phyloP scores from a whole-genome alignment of 805 yeast genomes.

The Ascoidea rubescens region DNA sequence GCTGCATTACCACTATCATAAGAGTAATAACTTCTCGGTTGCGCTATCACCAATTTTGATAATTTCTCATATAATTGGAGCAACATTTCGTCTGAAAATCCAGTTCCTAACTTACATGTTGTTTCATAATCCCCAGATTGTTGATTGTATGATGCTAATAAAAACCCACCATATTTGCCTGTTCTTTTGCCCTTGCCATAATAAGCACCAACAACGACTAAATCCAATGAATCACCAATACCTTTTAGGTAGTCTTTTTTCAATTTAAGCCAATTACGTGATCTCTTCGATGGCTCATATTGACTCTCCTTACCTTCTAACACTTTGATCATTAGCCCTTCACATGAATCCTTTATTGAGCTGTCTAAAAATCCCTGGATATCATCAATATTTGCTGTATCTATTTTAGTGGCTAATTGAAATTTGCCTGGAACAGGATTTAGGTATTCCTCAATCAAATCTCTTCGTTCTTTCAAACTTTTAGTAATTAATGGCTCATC shows the following conservation, averaged over 20 bases:
- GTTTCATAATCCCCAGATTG: conserved; percentile 91
- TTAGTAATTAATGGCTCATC: conserved; percentile 55
- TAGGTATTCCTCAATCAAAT: conserved; percentile 40
- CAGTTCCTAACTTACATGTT: conserved; percentile 95
- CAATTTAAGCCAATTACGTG: conserved; percentile 88
- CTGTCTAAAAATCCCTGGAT: conserved; percentile 78
- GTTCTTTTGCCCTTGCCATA: conserved; percentile 91
- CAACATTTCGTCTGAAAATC: conserved; percentile 79
- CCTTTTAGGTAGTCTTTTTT: conserved; percentile 93
- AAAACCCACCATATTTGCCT: conserved; percentile 88
- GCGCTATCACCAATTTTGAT: conserved; percentile 48
- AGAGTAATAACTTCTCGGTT: conserved; percentile 54
- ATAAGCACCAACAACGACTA: conserved; percentile 90
- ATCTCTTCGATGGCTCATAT: conserved; percentile 91
- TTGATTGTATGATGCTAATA: conserved; percentile 79
- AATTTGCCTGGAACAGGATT: conserved; percentile 61
- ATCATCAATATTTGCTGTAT: conserved; percentile 57
- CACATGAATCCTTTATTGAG: conserved; percentile 81
- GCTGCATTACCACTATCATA: conserved; percentile 46
- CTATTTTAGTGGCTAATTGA: conserved; percentile 62
- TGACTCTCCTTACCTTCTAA: conserved; percentile 66
- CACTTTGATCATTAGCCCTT: conserved; percentile 92
- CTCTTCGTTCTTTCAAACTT: conserved; percentile 60
- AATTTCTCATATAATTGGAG: conserved; percentile 43
- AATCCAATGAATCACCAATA: conserved; percentile 88